phyloP scores from a whole-genome alignment of 1,139 yeast species.

The Sugiyamaella novakii region DNA sequence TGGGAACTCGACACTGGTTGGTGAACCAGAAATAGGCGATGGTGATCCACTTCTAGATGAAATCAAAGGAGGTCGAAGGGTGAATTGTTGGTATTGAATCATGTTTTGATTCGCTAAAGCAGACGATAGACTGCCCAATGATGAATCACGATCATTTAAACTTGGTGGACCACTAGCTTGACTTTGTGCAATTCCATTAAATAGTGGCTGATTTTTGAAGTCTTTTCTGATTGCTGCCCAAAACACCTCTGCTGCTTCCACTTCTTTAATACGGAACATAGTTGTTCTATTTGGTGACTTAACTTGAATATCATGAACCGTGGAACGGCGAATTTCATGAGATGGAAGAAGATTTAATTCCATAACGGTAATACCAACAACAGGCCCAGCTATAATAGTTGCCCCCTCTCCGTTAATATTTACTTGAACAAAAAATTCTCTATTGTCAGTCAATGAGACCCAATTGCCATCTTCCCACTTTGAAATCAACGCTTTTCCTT shows the following conservation, averaged over 20 bases:
- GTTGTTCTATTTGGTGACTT: slow-evolving; percentile 31
- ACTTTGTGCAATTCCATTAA: slow-evolving; percentile 19
- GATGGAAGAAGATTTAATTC: slow-evolving; percentile 27
- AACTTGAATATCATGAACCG: slow-evolving; percentile 39
- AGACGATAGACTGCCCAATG: slow-evolving; percentile 30
- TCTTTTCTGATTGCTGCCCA: slow-evolving; percentile 34
- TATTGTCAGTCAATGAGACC: slow-evolving; percentile 26
- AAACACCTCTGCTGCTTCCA: slow-evolving; percentile 35
- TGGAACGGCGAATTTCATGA: slow-evolving; percentile 32
- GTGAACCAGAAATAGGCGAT: slow-evolving; percentile 7
- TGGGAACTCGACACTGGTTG: slow-evolving; percentile 10
- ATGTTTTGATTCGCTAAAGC: slow-evolving; percentile 20
- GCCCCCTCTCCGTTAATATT: slow-evolving; percentile 33
- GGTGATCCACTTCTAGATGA: slow-evolving; percentile 18
- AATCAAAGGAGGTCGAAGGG: slow-evolving; percentile 21
- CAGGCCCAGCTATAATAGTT: slow-evolving; percentile 22
- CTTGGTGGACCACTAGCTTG: slow-evolving; percentile 27
- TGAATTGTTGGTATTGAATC: slow-evolving; percentile 14
- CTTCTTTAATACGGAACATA: slow-evolving; percentile 36
- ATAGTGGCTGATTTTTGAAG: slow-evolving; percentile 31
- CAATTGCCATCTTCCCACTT: slow-evolving; percentile 31
- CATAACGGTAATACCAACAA: slow-evolving; percentile 15
- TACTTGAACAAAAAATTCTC: slow-evolving; percentile 28
- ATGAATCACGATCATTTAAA: slow-evolving; percentile 32
- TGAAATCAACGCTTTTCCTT: slow-evolving; percentile 28